Base-by-base conservation (phyloP, 148 eudicot genomes). In the Nyssa sinensis region DNA sequence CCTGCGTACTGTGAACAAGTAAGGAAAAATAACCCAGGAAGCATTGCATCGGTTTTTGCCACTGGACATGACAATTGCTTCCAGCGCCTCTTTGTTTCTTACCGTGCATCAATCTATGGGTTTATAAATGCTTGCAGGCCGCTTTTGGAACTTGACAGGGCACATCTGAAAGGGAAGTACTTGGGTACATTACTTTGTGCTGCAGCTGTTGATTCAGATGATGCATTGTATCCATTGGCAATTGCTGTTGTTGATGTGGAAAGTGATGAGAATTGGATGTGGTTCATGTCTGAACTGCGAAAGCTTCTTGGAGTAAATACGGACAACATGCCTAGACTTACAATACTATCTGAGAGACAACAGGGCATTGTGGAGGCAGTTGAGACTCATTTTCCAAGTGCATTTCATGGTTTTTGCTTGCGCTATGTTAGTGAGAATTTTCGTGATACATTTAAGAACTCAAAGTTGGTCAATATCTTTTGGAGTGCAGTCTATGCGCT, bases 401-500 rank as follows among this genome's bases (percentile, higher is more conserved):
- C 99, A 27, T 80, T 75, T 78, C 99, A 95, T 75, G 96, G 97
- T 28, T 93, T 90, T 70, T 95, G 99, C 75, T 84, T 95, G 77
- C 93, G 97, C 11, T 82, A 77, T 61, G 78, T 95, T 44, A 95
- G 99, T 68, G 99, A 95, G 72, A 91, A 90, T 47, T 95, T 93
- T 66, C 96, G 97, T 25, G 99, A 93, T 78, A 93, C 99, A 0
- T 93, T 92, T 73, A 95, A 93, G 85, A 89, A 87, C 82, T 89
- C 96, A 11, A 92, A 95, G 75, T 66, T 95, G 83, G 94, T 95
- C 71, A 95, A 95, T 68, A 95, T 95, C 35, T 95, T 95, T 77
- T 95, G 99, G 99, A 95, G 84, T 77, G 97, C 99, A 4, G 99
- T 88, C 10, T 95, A 95, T 79, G 96, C 99, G 24, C 91, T 95